Conservation (phyloP, 163 green algal genomes). For the Scenedesmus sp. region DNA sequence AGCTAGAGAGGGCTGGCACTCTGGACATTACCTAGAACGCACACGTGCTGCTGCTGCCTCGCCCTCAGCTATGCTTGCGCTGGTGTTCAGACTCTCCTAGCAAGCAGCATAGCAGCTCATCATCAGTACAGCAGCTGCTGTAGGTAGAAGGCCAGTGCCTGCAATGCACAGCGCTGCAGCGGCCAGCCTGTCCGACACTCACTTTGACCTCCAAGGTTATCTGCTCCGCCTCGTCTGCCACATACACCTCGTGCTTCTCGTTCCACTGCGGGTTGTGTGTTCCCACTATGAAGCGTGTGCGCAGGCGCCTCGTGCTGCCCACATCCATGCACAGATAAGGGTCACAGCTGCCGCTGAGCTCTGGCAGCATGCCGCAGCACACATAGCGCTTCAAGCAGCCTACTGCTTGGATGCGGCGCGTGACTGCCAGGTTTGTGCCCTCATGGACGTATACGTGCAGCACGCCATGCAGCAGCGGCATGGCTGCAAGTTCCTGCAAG, state of each 20-base stretch:
- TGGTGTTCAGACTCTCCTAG: too few species aligned
- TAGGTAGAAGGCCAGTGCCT: not conserved
- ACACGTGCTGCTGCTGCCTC: too few species aligned
- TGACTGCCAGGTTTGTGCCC: conserved; percentile 20
- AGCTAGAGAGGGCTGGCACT: too few species aligned
- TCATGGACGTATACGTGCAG: conserved; percentile 28
- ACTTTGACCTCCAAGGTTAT: conserved; percentile 48
- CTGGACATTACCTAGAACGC: too few species aligned
- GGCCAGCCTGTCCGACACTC: not conserved
- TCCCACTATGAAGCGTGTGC: conserved; percentile 15
- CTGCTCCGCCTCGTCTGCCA: conserved; percentile 46
- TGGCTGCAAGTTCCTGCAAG: conserved; percentile 16
- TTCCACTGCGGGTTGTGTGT: conserved; percentile 31
- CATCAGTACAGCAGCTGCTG: not conserved
- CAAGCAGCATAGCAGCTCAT: too few species aligned
- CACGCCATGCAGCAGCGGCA: conserved; percentile 46
- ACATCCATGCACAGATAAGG: conserved; percentile 43
- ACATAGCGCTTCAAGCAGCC: conserved; percentile 41
- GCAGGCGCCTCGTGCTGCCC: conserved; percentile 34
- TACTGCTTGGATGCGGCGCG: conserved; percentile 4
- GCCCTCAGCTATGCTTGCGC: too few species aligned
- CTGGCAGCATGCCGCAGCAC: conserved; percentile 46
- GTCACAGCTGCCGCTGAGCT: conserved; percentile 38
- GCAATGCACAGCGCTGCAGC: not conserved
- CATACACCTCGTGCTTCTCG: conserved; percentile 38